A percentile compares a stretch with the other conserved stretches of the same genome.
phyloP scores from a whole-genome alignment of 306 rosid species.

The Vigna unguiculata region DNA sequence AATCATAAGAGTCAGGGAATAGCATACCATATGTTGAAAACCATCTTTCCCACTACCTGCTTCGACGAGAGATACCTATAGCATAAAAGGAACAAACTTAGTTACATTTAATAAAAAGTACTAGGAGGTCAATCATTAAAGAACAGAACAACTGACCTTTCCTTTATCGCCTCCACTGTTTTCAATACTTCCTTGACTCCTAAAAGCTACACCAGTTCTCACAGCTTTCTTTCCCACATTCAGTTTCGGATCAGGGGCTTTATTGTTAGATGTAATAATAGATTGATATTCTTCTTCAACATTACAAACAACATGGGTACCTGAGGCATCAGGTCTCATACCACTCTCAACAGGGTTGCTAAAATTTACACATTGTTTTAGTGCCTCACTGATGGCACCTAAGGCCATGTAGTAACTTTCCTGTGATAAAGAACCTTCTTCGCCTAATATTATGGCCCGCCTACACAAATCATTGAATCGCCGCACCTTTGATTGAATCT shows the following conservation, averaged over 20 bases:
- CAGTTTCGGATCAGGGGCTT: constrained; percentile 47
- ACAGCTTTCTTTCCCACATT: constrained; percentile 44
- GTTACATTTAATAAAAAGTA: constrained; percentile 15
- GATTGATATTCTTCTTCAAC: constrained; percentile 52
- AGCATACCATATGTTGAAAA: constrained; percentile 61
- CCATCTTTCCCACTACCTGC: constrained; percentile 51
- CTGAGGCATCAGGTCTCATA: constrained; percentile 38
- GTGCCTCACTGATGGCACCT: constrained; percentile 57
- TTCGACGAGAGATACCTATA: constrained; percentile 55
- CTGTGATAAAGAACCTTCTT: constrained; percentile 68
- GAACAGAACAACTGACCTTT: constrained; percentile 51
- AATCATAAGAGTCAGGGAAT: constrained; percentile 22
- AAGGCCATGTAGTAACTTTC: constrained; percentile 65
- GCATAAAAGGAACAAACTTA: constrained; percentile 32
- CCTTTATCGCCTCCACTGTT: constrained; percentile 50
- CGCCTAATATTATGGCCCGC: constrained; percentile 72
- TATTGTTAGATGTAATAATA: constrained; percentile 35
- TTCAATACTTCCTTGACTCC: constrained; percentile 47
- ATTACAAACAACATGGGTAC: constrained; percentile 47
- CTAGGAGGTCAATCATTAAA: constrained; percentile 20
- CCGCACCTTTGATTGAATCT: constrained; percentile 67
- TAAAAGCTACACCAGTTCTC: constrained; percentile 47
- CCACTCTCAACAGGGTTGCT: constrained; percentile 55
- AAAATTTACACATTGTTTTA: constrained; percentile 55
- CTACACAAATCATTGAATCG: constrained; percentile 66